phyloP scores from a whole-genome alignment of 768 basidiomycete species.

The Leccinum olivaceopallidum region DNA sequence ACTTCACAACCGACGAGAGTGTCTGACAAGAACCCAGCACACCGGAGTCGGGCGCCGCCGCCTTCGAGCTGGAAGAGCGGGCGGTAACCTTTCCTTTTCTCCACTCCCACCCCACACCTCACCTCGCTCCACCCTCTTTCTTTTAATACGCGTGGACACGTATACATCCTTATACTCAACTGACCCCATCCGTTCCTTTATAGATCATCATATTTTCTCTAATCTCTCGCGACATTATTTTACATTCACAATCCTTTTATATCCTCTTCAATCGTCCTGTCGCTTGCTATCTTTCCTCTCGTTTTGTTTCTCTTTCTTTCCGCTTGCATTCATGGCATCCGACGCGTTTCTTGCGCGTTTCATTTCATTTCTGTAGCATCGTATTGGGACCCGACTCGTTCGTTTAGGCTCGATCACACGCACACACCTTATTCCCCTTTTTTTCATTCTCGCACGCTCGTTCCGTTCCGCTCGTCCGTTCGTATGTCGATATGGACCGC shows the following conservation, averaged over 20 bases:
- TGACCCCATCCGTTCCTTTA: slow-evolving; percentile 12
- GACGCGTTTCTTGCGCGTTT: background rate
- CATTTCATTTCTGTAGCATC: slow-evolving; percentile 12
- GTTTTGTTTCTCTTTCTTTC: background rate
- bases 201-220: slow-evolving; percentile 8
- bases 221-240: slow-evolving; percentile 11
- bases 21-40: slow-evolving; percentile 20
- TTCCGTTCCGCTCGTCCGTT: no score
- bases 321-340: slow-evolving; percentile 5
- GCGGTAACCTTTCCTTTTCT: slow-evolving; percentile 11
- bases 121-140: background rate
- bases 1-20: slow-evolving; percentile 8
- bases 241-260: slow-evolving; percentile 11
- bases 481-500: no score
- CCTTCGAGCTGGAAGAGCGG: slow-evolving; percentile 63
- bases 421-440: background rate
- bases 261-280: slow-evolving; percentile 7
- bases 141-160: background rate
- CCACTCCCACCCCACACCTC: background rate
- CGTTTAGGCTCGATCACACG: slow-evolving; percentile 1
- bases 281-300: slow-evolving; percentile 1
- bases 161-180: background rate
- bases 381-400: slow-evolving; percentile 15
- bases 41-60: slow-evolving; percentile 41
- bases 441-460: no score